phyloP scores from a whole-genome alignment of 441 rosid genomes.

The Adansonia rubrostipa region DNA sequence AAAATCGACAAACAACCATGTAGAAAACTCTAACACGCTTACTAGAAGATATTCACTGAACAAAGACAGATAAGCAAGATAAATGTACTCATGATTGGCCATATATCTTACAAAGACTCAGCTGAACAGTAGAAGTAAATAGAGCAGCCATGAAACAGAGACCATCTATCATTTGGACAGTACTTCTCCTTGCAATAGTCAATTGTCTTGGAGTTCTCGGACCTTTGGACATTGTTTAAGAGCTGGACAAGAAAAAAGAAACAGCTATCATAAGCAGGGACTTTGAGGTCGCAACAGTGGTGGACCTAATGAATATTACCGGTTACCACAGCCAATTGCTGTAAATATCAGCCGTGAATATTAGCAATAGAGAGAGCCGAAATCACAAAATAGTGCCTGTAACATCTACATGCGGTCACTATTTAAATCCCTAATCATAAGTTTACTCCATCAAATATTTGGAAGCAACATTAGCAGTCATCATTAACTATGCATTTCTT shows the following conservation, averaged over 20 bases:
- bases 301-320: too few relatives aligned
- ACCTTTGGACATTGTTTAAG: constrained; percentile 61
- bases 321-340: too few relatives aligned
- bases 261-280: neutral
- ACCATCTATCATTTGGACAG: constrained; percentile 78
- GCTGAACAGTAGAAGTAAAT: constrained; percentile 52
- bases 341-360: too few relatives aligned
- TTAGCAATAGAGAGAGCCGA: too few relatives aligned
- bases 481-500: neutral
- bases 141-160: constrained; percentile 66
- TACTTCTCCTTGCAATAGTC: constrained; percentile 68
- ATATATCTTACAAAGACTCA: constrained; percentile 55
- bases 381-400: too few relatives aligned
- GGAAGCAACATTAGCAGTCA: neutral
- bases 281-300: too few relatives aligned
- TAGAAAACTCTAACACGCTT: constrained; percentile 17
- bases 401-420: too few relatives aligned
- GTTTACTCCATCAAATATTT: constrained; percentile 15
- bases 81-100: constrained; percentile 21
- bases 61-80: constrained; percentile 16
- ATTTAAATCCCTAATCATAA: neutral
- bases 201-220: constrained; percentile 50
- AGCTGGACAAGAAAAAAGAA: constrained; percentile 55
- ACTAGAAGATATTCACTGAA: neutral
- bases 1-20: constrained; percentile 26